Conservation (phyloP, 78 protist species). For the Pigoraptor vietnamica region DNA sequence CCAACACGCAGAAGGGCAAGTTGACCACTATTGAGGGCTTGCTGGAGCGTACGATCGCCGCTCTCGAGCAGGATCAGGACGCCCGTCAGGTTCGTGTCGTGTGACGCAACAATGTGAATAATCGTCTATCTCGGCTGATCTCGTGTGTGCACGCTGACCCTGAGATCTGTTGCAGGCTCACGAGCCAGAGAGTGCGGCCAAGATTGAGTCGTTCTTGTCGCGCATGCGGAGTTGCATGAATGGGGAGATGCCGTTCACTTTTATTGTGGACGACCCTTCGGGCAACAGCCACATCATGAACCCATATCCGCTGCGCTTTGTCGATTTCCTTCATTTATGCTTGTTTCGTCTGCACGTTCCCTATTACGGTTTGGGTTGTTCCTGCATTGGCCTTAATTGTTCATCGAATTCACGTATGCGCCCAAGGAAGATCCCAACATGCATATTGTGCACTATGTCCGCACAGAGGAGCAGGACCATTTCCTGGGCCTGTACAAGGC, state of each 20-base stretch:
- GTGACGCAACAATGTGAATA: background rate
- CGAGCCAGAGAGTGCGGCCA: slow-evolving; percentile 44
- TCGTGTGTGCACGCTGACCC: too few relatives aligned
- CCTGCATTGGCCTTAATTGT: too few relatives aligned
- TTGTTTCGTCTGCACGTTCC: too few relatives aligned
- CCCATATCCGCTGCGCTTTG: too few relatives aligned
- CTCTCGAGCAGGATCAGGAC: slow-evolving; percentile 15
- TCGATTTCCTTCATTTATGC: too few relatives aligned
- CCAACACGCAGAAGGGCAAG: slow-evolving; percentile 47
- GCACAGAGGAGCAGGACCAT: slow-evolving; percentile 53
- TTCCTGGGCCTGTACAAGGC: slow-evolving; percentile 32
- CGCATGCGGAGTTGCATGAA: background rate
- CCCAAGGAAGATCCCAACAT: slow-evolving; percentile 47
- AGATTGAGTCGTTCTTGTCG: slow-evolving; percentile 29
- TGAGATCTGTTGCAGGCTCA: too few relatives aligned
- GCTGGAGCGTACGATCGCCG: slow-evolving; percentile 15
- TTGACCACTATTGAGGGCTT: slow-evolving; percentile 80
- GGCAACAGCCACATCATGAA: slow-evolving; percentile 78
- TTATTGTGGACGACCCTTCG: slow-evolving; percentile 74
- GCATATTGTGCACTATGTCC: slow-evolving; percentile 10
- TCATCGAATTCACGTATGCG: slow-evolving; percentile 42
- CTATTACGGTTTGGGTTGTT: too few relatives aligned
- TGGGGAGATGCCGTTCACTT: slow-evolving; percentile 47
- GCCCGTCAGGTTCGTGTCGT: background rate
- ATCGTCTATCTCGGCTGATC: too few relatives aligned